A percentile compares a stretch with the other conserved stretches of the same genome.
phyloP scores from a whole-genome alignment of 805 yeast genomes.

The Zygotorulaspora florentina region DNA sequence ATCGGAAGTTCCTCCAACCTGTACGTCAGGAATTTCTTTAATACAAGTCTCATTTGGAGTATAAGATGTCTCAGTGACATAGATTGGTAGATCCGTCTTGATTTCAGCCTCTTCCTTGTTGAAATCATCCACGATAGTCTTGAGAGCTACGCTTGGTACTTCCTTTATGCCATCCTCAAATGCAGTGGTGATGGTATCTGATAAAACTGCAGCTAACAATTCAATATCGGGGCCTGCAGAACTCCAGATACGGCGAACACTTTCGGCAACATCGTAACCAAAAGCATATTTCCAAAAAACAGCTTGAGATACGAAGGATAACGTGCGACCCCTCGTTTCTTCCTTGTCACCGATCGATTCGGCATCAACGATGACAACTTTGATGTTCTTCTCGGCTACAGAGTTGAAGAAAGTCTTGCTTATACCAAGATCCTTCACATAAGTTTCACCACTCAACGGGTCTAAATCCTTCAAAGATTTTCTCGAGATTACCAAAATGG shows the following conservation, averaged over 20 bases:
- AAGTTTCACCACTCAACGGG: slow-evolving; percentile 39
- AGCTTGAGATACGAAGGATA: slow-evolving; percentile 68
- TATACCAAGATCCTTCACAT: slow-evolving; percentile 45
- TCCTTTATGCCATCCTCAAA: slow-evolving; percentile 43
- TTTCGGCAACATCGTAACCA: slow-evolving; percentile 51
- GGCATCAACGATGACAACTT: slow-evolving; percentile 57
- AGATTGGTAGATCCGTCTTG: slow-evolving; percentile 43
- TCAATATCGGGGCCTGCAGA: slow-evolving; percentile 82
- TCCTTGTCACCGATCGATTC: slow-evolving; percentile 60
- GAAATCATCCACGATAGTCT: slow-evolving; percentile 33
- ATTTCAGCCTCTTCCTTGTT: slow-evolving; percentile 37
- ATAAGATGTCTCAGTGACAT: slow-evolving; percentile 62
- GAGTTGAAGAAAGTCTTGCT: slow-evolving; percentile 50
- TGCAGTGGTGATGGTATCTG: slow-evolving; percentile 58
- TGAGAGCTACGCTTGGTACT: slow-evolving; percentile 31
- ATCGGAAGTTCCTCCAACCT: slow-evolving; percentile 43
- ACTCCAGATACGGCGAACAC: slow-evolving; percentile 73
- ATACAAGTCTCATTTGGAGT: slow-evolving; percentile 52
- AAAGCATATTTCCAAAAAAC: slow-evolving; percentile 73
- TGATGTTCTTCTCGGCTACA: slow-evolving; percentile 49
- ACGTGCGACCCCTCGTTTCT: slow-evolving; percentile 71
- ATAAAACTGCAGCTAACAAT: slow-evolving; percentile 65
- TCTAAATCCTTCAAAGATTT: slow-evolving; percentile 28
- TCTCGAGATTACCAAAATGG: slow-evolving; percentile 42
- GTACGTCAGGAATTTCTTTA: slow-evolving; percentile 38